Base-by-base conservation (phyloP, 345 rosid genomes). In the Melaleuca quinquenervia region DNA sequence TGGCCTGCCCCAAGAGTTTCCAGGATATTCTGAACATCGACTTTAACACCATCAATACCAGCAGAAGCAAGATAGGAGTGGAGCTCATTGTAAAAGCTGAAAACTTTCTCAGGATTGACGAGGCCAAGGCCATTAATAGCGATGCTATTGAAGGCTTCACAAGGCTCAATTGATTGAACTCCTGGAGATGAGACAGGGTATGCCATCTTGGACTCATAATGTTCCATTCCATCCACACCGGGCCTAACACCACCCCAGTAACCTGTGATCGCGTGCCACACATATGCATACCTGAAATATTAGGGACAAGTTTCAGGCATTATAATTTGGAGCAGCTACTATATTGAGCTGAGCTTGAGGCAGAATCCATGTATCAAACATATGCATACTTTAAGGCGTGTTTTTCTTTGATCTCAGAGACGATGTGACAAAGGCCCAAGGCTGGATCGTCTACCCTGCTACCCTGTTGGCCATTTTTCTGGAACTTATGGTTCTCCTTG, bases 21-120 rank as follows among this genome's bases (percentile, higher is more conserved):
- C 1, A 96, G 92, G 87, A 96, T 94, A 90, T 94, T 94, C 78
- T 94, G 97, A 64, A 94, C 98, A 85, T 94, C 98, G 36, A 96
- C 98, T 90, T 96, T 94, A 85, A 94, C 96, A 32, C 98, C 98
- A 55, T 94, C 95, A 5, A 94, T 88, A 26, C 97, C 95, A 80
- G 94, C 92, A 8, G 94, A 90, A 36, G 98, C 92, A 16, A 96
- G 95, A 88, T 96, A 94, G 0, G 93, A 90, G 86, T 95, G 97
- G 74, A 94, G 96, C 83, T 95, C 96, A 52, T 94, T 85, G 56
- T 94, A 95, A 87, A 94, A 95, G 89, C 86, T 90, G 64, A 89
- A 92, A 52, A 94, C 94, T 88, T 92, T 94, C 89, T 93, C 93
- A 3, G 97, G 95, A 75, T 95, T 91, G 86, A 93, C 97, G 52